Evolutionary conservation across 2,329 filamentous ascomycete species (phyloP), one percentile per base, ranked within the genome.

Genomic region (Alternaria sp.): DNA sequence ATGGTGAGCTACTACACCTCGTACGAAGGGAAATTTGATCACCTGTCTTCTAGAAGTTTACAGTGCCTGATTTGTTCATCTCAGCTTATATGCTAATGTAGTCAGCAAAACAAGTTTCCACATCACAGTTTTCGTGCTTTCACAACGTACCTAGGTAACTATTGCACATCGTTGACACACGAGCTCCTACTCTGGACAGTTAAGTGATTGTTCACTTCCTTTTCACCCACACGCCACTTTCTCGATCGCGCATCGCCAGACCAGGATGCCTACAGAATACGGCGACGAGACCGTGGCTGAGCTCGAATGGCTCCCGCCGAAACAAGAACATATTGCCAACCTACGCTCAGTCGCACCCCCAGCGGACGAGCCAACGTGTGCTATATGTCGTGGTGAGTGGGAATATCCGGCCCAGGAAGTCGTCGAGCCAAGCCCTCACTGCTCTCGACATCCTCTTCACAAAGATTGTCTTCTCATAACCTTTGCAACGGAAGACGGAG

Each of bases 21-120:
- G n/a, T n/a, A n/a, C n/a, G n/a, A n/a, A n/a, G n/a, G n/a, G n/a
- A n/a, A n/a, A n/a, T n/a, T n/a, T n/a, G n/a, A n/a, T n/a, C n/a
- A n/a, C n/a, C n/a, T n/a, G n/a, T 41, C 0, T 41, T 5, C 15
- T 41, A 5, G 3, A 41, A 41, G n/a, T 41, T 0, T 1, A 18
- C 33, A 41, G 1, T 18, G 6, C 15, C 15, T 6, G 2, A 41
- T n/a, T 41, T n/a, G 4, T 41, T 3, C 2, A 18, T 1, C 8
- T 41, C 3, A 18, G 6, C 37, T 41, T 18, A 3, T 18, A 41
- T 1, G 3, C 37, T 41, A 41, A 18, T 18, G 8, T 18, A 41
- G 37, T 18, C 37, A 5, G n/a, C n/a, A 41, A 3, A 18, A 41
- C 37, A 41, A 2, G 5, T 18, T 41, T 11, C 37, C 0, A 41